phyloP scores from a whole-genome alignment of 169 alveolate species.

The Plasmodium fragile region DNA sequence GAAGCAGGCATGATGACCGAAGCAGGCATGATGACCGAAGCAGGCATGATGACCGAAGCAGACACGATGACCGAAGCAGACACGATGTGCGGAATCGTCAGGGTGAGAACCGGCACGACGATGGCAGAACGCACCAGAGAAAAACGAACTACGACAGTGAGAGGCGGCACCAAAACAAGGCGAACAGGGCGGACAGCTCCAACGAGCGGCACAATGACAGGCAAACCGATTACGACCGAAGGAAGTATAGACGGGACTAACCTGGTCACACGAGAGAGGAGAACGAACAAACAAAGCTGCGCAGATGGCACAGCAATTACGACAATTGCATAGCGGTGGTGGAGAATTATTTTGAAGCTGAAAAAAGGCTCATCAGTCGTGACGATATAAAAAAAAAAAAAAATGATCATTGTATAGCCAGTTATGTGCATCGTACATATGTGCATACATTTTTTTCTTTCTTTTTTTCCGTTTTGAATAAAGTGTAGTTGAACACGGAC shows the following conservation, averaged over 20 bases:
- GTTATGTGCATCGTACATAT: not conserved
- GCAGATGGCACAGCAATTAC: not conserved
- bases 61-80: not conserved
- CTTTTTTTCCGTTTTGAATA: conserved; percentile 1
- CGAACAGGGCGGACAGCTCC: not conserved
- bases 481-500: not conserved
- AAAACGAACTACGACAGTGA: not conserved
- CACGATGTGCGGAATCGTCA: not conserved
- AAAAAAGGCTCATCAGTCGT: not conserved
- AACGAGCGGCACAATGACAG: not conserved
- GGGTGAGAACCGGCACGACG: not conserved
- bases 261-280: not conserved
- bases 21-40: not conserved
- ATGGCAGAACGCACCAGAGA: not conserved
- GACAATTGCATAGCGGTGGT: not conserved
- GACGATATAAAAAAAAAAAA: not conserved
- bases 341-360: not conserved
- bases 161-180: not conserved
- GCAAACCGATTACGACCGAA: not conserved
- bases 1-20: not conserved
- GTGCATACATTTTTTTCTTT: not conserved
- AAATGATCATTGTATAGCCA: not conserved
- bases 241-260: not conserved
- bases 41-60: not conserved
- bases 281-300: not conserved